Conservation (phyloP, 192 early-diverging fungal genomes). For the Dissophora globulifera region DNA sequence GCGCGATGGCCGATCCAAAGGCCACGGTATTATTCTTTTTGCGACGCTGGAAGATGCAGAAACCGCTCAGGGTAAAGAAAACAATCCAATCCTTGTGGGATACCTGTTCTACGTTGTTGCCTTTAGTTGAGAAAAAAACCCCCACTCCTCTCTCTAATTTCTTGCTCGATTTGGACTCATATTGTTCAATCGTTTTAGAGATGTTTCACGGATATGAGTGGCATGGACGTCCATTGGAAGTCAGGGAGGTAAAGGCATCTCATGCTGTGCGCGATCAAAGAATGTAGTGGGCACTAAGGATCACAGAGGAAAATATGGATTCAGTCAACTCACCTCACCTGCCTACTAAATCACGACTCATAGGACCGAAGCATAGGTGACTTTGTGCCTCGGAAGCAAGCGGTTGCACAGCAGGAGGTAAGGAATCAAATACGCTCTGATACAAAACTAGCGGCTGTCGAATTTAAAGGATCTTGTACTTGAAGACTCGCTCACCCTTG, state of each 20-base stretch:
- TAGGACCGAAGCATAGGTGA: constrained; percentile 57
- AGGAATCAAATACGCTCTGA: no score
- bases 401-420: constrained; percentile 9
- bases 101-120: no score
- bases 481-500: background rate
- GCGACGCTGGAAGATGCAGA: constrained; percentile 67
- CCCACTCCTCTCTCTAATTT: no score
- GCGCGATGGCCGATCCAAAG: constrained; percentile 68
- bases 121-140: no score
- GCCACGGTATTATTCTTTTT: constrained; percentile 72
- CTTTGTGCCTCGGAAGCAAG: constrained; percentile 14
- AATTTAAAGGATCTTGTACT: background rate
- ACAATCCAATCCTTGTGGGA: background rate
- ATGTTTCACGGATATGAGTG: constrained; percentile 56
- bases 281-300: no score
- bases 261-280: background rate
- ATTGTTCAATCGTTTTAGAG: constrained; percentile 26
- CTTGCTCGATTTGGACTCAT: background rate
- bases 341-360: background rate
- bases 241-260: constrained; percentile 45
- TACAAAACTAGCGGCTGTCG: no score
- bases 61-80: constrained; percentile 60
- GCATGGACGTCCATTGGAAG: constrained; percentile 54
- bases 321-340: no score
- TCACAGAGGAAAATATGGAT: no score